phyloP scores from a whole-genome alignment of 2,329 filamentous ascomycete genomes.

The Cladophialophora exuberans region DNA sequence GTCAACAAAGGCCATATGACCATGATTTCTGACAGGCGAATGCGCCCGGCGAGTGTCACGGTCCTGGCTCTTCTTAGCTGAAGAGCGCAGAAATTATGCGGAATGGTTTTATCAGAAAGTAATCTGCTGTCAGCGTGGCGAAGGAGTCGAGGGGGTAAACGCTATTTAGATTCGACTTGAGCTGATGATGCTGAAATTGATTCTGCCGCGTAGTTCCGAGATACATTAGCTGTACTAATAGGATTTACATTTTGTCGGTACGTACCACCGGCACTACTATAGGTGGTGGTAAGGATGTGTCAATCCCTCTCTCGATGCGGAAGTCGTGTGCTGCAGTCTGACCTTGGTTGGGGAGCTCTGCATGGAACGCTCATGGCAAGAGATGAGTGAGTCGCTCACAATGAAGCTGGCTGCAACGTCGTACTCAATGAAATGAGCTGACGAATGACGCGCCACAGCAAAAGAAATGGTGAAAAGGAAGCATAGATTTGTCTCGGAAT shows the following conservation, averaged over 20 bases:
- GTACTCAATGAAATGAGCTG: no score
- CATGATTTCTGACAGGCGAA: background rate
- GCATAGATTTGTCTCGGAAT: slow-evolving; percentile 11
- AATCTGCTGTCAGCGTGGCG: slow-evolving; percentile 12
- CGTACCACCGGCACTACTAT: background rate
- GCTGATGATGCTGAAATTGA: no score
- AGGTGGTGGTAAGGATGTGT: no score
- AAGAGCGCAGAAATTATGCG: no score
- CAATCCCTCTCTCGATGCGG: no score
- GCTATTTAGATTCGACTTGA: no score
- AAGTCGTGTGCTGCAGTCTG: no score
- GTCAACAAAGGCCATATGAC: slow-evolving; percentile 2
- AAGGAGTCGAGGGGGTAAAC: background rate
- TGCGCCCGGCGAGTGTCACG: background rate
- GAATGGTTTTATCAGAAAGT: background rate
- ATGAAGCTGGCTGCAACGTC: background rate
- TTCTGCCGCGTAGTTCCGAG: no score
- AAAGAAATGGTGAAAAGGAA: background rate
- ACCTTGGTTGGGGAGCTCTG: no score
- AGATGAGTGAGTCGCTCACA: no score
- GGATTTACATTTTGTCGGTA: background rate
- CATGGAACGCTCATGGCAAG: no score
- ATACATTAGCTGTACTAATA: no score
- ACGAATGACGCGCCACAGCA: background rate
- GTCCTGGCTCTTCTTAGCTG: background rate